Percentiles rank a stretch among this genome's conserved stretches.
phyloP scores from a whole-genome alignment of 2,329 filamentous ascomycete genomes.

The Fusarium udum region DNA sequence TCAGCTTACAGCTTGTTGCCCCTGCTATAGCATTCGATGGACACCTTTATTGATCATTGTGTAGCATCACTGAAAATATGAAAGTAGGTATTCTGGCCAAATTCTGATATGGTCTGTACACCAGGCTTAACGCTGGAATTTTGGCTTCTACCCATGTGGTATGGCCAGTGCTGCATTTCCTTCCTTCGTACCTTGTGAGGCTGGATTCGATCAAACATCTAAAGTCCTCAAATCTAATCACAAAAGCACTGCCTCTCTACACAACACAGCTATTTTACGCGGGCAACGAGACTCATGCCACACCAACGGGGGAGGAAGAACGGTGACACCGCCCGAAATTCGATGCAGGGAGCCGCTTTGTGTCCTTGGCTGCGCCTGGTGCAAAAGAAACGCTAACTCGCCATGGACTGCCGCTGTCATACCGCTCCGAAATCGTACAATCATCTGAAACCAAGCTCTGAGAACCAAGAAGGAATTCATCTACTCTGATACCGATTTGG shows the following conservation, averaged over 20 bases:
- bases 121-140: background rate
- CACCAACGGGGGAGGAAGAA: slow-evolving; percentile 26
- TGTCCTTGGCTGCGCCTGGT: slow-evolving; percentile 33
- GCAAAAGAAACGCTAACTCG: slow-evolving; percentile 40
- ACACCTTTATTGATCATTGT: background rate
- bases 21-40: background rate
- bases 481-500: slow-evolving; percentile 11
- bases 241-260: background rate
- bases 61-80: background rate
- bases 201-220: background rate
- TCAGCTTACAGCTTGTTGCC: slow-evolving; percentile 7
- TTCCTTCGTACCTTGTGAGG: background rate
- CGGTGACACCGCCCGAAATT: slow-evolving; percentile 39
- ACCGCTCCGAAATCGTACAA: slow-evolving; percentile 42
- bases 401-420: slow-evolving; percentile 42
- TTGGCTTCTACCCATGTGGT: background rate
- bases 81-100: background rate
- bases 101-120: background rate
- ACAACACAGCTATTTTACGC: slow-evolving; percentile 18
- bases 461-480: slow-evolving; percentile 16
- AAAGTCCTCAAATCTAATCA: background rate
- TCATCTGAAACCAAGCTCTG: slow-evolving; percentile 44
- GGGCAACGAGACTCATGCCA: slow-evolving; percentile 30
- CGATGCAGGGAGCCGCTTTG: slow-evolving; percentile 44
- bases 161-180: background rate